Base-by-base conservation (phyloP, 1,284 basidiomycete genomes). In the Filobasidium uniguttulatum region DNA sequence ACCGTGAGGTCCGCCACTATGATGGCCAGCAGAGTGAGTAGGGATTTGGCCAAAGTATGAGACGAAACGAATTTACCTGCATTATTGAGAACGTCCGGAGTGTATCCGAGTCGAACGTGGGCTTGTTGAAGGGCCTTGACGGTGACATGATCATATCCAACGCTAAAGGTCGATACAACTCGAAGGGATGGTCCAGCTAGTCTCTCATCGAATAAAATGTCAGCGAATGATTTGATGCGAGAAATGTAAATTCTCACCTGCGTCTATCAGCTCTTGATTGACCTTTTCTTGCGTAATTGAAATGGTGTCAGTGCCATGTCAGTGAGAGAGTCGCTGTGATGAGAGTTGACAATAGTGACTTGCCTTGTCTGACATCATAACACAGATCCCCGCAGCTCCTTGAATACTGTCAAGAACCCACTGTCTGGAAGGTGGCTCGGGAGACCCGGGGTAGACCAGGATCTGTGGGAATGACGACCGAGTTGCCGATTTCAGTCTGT, bases 131-230 rank as follows among this genome's bases (percentile, higher is more conserved):
- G 69, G 15, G 77, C 77, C 8, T 71, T 62, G 0, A 85, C 69
- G 55, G 84, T 78, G 44, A 90, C 76, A 60, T 97, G 93, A 57
- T 97, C 86, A 64, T 82, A 85, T 34, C 87, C 86, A 17, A 89
- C 86, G 15, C 67, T 71, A 77, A 93, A 85, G 0, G 91, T 96
- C 1, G 87, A 89, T 5, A 96, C 76, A 15, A 84, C 80, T 49
- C 78, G 78, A 12, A 97, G 73, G 44, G 66, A 73, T 0, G 81
- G 71, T 3, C 85, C 83, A 54, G 83, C 85, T 84, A 49, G 1
- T 47, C 9, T n/a, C 8, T 1, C 20, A n/a, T 22, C 10, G 19
- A 6, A 20, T 17, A 49, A 19, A 10, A 22, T 28, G 14, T 20
- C 12, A 25, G 7, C 15, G n/a, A n/a, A 8, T 2, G 2, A 12